Conservation (phyloP, 2,329 filamentous ascomycete species). For the Cladobotryum mycophilum region DNA sequence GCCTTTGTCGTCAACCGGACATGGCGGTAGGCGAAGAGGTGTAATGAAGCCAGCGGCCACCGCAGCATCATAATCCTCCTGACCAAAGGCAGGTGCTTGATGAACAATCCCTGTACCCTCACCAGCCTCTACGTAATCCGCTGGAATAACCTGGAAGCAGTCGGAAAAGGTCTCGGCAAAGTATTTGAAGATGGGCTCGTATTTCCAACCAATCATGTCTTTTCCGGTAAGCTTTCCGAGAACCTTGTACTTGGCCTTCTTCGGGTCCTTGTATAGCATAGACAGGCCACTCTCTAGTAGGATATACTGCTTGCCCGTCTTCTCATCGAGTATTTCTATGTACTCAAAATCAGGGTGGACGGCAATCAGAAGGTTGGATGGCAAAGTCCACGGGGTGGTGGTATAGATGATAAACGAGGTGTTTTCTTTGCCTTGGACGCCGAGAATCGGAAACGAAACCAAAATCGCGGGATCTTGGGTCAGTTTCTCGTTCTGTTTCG, state of each 20-base stretch:
- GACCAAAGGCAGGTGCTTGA: slow-evolving; percentile 87
- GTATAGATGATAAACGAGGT: slow-evolving; percentile 81
- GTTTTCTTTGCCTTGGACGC: slow-evolving; percentile 65
- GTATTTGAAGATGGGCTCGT: slow-evolving; percentile 83
- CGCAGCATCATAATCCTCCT: slow-evolving; percentile 88
- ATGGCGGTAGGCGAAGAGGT: slow-evolving; percentile 70
- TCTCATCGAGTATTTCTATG: slow-evolving; percentile 77
- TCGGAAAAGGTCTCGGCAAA: slow-evolving; percentile 87
- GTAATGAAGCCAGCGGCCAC: slow-evolving; percentile 70
- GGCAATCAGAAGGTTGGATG: slow-evolving; percentile 71
- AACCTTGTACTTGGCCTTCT: slow-evolving; percentile 88
- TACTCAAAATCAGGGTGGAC: slow-evolving; percentile 81
- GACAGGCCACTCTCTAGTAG: slow-evolving; percentile 73
- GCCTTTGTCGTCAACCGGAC: slow-evolving; percentile 78
- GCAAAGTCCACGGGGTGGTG: slow-evolving; percentile 80
- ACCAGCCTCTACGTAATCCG: slow-evolving; percentile 79
- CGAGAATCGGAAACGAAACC: slow-evolving; percentile 75
- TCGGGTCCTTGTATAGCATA: slow-evolving; percentile 88
- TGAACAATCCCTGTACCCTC: slow-evolving; percentile 93
- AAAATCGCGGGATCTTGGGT: slow-evolving; percentile 87
- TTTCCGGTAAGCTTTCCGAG: slow-evolving; percentile 73
- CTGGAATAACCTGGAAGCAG: slow-evolving; percentile 77
- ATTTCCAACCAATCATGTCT: slow-evolving; percentile 82
- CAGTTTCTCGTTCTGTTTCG: slow-evolving; percentile 91
- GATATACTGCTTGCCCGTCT: slow-evolving; percentile 76